Conservation (phyloP, 352 stramenopile species). For the Stramenopiles sp. region DNA sequence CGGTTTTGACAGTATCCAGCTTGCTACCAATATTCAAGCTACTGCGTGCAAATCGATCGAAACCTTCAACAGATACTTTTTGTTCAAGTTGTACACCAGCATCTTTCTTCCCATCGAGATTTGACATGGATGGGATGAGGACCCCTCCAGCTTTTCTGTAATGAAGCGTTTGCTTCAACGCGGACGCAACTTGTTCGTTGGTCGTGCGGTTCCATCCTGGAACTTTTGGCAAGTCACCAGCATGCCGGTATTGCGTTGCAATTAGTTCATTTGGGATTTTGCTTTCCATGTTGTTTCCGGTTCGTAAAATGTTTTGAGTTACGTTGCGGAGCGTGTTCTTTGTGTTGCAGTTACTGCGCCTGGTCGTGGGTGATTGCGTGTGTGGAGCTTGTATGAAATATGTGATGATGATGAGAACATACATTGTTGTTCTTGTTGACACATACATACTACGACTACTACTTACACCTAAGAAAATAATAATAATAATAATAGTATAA, state of each 20-base stretch:
- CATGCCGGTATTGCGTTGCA: neutral
- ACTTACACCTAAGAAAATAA: too few relatives aligned
- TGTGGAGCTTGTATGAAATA: too few relatives aligned
- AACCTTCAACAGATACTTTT: neutral
- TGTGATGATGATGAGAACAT: too few relatives aligned
- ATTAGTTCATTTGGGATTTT: too few relatives aligned
- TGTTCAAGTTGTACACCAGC: neutral
- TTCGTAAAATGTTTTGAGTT: too few relatives aligned
- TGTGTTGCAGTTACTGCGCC: too few relatives aligned
- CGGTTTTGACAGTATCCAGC: neutral
- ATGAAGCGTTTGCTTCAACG: neutral
- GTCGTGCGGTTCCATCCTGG: neutral
- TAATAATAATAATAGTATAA: too few relatives aligned
- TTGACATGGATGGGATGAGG: neutral
- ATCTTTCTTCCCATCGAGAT: neutral
- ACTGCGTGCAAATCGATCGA: neutral
- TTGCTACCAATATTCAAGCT: neutral
- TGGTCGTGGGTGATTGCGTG: too few relatives aligned
- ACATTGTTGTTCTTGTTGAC: too few relatives aligned
- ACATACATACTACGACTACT: too few relatives aligned
- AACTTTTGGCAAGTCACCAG: neutral
- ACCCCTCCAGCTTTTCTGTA: neutral
- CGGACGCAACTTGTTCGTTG: neutral
- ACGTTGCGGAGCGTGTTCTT: too few relatives aligned
- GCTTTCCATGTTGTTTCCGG: too few relatives aligned